These are phyloP conservation scores for Schizonepeta tenuifolia DNA, from an alignment of 257 asterid genomes.

Conservation along the genomic window DNA sequence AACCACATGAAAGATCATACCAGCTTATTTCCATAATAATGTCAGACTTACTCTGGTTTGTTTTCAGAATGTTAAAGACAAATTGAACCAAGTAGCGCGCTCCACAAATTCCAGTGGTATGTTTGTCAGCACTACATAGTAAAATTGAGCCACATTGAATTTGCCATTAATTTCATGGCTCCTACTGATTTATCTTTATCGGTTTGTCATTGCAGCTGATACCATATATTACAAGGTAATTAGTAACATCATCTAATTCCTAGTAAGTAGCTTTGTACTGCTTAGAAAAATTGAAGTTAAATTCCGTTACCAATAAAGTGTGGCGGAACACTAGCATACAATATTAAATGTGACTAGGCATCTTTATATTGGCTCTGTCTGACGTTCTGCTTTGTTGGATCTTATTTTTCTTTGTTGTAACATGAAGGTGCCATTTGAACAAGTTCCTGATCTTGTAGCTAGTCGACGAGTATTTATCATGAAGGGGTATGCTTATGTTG, in stretches of 20 bases:
- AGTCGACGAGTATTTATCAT: conserved; percentile 73
- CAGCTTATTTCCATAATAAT: conserved; percentile 11
- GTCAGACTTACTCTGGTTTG: conserved; percentile 21
- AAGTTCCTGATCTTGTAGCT: conserved; percentile 94
- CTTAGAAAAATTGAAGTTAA: conserved; percentile 27
- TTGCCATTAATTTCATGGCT: conserved; percentile 11
- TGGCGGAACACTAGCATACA: conserved; percentile 5
- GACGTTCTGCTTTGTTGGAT: conserved; percentile 21
- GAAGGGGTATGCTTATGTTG: conserved; percentile 92
- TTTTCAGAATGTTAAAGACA: conserved; percentile 79
- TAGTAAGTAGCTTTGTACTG: conserved; percentile 16
- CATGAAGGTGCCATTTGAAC: conserved; percentile 93
- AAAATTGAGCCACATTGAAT: conserved; percentile 5
- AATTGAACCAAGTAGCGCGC: conserved; percentile 76
- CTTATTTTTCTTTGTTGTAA: conserved; percentile 25
- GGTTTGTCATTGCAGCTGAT: conserved; percentile 63
- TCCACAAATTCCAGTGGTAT: conserved; percentile 56
- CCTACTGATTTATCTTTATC: conserved; percentile 24
- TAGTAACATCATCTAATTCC: conserved; percentile 30
- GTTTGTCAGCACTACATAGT: conserved; percentile 18
- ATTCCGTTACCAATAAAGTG: conserved; percentile 19
- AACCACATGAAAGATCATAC: neutral
- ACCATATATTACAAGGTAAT: conserved; percentile 80
- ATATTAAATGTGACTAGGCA: neutral
- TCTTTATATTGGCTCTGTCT: conserved; percentile 29